Conservation (phyloP, 805 yeast genomes). For the Zygosaccharomyces kombuchaensis region DNA sequence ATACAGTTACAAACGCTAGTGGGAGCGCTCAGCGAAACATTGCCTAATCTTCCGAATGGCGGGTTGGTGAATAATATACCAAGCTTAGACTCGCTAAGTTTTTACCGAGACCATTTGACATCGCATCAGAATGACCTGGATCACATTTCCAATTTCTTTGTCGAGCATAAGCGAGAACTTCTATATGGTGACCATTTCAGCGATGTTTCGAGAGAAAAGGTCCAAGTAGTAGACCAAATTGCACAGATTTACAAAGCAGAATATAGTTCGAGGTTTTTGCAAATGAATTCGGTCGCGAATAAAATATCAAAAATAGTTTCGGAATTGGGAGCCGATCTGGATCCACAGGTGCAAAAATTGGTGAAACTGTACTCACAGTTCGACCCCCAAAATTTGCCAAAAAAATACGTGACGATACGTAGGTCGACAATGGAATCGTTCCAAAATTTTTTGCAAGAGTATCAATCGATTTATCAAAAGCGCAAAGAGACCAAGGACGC, state of each 20-base stretch:
- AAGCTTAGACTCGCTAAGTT: slow-evolving; percentile 6
- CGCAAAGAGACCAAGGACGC: slow-evolving; percentile 34
- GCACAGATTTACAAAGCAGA: slow-evolving; percentile 19
- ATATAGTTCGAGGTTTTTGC: slow-evolving; percentile 12
- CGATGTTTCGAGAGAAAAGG: slow-evolving; percentile 17
- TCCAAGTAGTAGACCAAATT: slow-evolving; percentile 6
- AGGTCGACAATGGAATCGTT: slow-evolving; percentile 12
- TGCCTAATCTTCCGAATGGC: slow-evolving; percentile 9
- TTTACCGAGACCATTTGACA: slow-evolving; percentile 5
- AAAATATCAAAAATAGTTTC: slow-evolving; percentile 18
- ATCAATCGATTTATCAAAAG: slow-evolving; percentile 30
- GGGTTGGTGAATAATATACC: slow-evolving; percentile 20
- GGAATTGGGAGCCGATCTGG: slow-evolving; percentile 21
- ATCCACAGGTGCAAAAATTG: slow-evolving; percentile 6
- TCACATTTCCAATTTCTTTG: slow-evolving; percentile 16
- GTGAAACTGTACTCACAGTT: slow-evolving; percentile 3
- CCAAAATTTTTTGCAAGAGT: slow-evolving; percentile 13
- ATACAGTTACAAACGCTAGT: slow-evolving; percentile 19
- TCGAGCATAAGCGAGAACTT: slow-evolving; percentile 20
- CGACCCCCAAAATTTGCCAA: not conserved
- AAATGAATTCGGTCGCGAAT: slow-evolving; percentile 11
- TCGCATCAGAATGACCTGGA: slow-evolving; percentile 8
- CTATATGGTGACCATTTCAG: slow-evolving; percentile 20
- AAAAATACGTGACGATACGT: slow-evolving; percentile 9
- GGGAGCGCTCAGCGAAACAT: slow-evolving; percentile 12